Conservation (phyloP, 768 basidiomycete genomes). For the Auriscalpium orientale region DNA sequence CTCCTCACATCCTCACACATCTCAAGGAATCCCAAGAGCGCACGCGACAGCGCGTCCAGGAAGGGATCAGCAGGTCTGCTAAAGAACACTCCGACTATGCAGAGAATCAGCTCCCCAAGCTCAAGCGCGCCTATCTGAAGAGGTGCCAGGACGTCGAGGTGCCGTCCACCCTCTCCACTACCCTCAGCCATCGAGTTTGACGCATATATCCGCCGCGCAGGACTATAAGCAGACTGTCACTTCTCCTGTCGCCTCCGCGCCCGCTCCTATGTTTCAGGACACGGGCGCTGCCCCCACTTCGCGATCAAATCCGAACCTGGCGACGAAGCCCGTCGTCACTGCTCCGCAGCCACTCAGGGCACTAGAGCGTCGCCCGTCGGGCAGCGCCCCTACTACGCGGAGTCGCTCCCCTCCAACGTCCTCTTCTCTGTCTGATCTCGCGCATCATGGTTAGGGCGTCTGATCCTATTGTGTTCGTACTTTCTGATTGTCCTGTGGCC, state of each 20-base stretch:
- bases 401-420: slow-evolving; percentile 79
- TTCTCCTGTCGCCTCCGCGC: slow-evolving; percentile 25
- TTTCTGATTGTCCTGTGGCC: background rate
- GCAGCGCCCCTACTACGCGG: slow-evolving; percentile 42
- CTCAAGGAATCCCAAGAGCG: slow-evolving; percentile 84
- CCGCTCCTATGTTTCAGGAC: slow-evolving; percentile 23
- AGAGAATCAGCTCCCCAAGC: slow-evolving; percentile 68
- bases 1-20: background rate
- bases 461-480: background rate
- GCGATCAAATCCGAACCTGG: slow-evolving; percentile 38
- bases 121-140: slow-evolving; percentile 73
- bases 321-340: slow-evolving; percentile 48
- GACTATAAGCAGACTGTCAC: slow-evolving; percentile 56
- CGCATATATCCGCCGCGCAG: slow-evolving; percentile 27
- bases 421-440: slow-evolving; percentile 79
- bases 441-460: slow-evolving; percentile 57
- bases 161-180: slow-evolving; percentile 10
- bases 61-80: slow-evolving; percentile 79
- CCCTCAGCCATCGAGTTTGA: background rate
- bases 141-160: slow-evolving; percentile 89
- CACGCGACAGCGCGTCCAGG: slow-evolving; percentile 86
- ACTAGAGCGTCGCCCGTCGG: slow-evolving; percentile 67
- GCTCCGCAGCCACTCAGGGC: slow-evolving; percentile 71
- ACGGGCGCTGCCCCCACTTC: slow-evolving; percentile 28
- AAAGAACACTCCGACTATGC: slow-evolving; percentile 74